Evolutionary conservation across 306 rosid genomes (phyloP).

Genomic region (Casuarina glauca): DNA sequence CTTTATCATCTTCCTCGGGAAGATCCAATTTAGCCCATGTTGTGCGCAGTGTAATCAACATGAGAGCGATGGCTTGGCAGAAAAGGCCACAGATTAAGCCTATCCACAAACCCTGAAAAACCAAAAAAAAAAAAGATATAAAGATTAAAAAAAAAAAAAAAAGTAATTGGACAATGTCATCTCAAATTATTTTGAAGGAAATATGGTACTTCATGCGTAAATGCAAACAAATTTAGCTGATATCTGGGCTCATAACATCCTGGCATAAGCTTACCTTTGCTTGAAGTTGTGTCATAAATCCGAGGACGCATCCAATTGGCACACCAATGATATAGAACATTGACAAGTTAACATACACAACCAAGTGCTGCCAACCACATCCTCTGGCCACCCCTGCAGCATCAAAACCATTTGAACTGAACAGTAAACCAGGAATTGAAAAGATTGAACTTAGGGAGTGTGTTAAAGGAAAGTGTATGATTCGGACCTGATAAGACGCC

Average conservation of each 20-base stretch:
- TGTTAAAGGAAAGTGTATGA: not conserved
- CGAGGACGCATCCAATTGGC: conserved; percentile 61
- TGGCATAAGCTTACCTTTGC: conserved; percentile 44
- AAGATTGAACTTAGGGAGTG: not conserved
- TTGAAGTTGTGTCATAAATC: conserved; percentile 50
- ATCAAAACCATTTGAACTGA: conserved; percentile 11
- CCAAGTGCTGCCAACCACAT: conserved; percentile 79
- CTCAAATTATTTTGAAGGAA: not conserved
- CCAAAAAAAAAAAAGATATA: too few species aligned
- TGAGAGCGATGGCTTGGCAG: conserved; percentile 51
- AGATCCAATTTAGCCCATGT: conserved; percentile 49
- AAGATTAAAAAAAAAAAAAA: too few species aligned
- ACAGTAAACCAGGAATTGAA: not conserved
- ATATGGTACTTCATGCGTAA: not conserved
- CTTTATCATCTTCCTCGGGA: conserved; percentile 17
- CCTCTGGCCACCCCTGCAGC: conserved; percentile 79
- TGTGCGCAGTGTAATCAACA: conserved; percentile 33
- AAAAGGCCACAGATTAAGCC: conserved; percentile 64
- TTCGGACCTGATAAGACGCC: conserved; percentile 78
- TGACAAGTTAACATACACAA: conserved; percentile 55
- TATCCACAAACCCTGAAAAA: conserved; percentile 76
- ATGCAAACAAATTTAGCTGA: not conserved
- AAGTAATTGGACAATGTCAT: not conserved
- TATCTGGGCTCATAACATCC: not conserved
- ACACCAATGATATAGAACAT: conserved; percentile 70